Evolutionary conservation across 1,284 basidiomycete species (phyloP), one percentile per base, ranked within the genome.

Genomic region (Cutaneotrichosporon sp.): DNA sequence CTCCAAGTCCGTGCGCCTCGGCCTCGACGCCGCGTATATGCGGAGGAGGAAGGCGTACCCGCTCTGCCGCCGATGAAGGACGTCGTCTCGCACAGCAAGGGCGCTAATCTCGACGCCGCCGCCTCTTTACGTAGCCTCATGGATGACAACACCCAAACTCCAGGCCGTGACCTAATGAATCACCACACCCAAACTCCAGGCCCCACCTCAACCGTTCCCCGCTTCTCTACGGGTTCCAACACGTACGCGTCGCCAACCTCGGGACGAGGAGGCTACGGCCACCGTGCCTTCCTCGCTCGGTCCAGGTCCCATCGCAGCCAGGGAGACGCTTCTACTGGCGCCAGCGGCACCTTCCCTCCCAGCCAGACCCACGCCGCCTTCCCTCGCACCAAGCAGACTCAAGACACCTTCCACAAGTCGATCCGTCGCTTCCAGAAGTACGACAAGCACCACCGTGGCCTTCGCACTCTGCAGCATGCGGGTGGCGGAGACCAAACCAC

Each of bases 401-500:
- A 40, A 14, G 47, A 49, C n/a, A 26, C 47, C n/a, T 22, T 21
- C 47, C 47, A 21, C n/a, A 49, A 49, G n/a, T 49, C 47, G 9
- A 22, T 49, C n/a, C 6, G 47, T 14, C 47, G 22, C 22, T 31
- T 26, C 26, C 26, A 11, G 22, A 9, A 31, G 50, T 51, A 51
- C 50, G 50, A 31, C 26, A 22, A 11, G 14, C 50, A 26, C 13
- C 8, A 13, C 26, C 50, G 50, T 16, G 30, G 47, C 13, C 47
- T 49, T 21, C n/a, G 22, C 22, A 53, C n/a, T 22, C 21, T 56
- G 26, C 26, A 53, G 21, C 59, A 53, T 40, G 18, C 5, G 4
- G 59, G 34, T 2, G 38, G 56, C 18, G 40, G 57, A 16, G 51
- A 40, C 42, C 14, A 63, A 53, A 40, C 40, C 13, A 58, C 50